A percentile compares a stretch with the other conserved stretches of the same genome.
phyloP scores from a whole-genome alignment of 2,329 filamentous ascomycete genomes.

The Esteya vermicola region DNA sequence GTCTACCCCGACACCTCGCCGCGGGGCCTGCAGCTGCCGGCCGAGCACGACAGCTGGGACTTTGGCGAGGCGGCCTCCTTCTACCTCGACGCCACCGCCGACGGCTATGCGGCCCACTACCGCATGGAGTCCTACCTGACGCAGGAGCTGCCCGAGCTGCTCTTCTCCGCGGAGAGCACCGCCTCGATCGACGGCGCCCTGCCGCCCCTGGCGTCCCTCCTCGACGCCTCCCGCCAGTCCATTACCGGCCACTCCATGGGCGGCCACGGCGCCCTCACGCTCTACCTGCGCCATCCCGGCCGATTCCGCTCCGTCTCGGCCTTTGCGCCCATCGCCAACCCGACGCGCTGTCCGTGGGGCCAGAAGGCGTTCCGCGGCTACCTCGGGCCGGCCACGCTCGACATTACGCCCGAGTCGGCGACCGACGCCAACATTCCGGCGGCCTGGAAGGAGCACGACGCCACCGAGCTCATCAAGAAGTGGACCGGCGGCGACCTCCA shows the following conservation, averaged over 20 bases:
- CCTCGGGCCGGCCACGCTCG: conserved; percentile 51
- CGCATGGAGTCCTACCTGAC: conserved; percentile 91
- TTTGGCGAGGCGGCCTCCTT: conserved; percentile 89
- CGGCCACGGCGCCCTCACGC: conserved; percentile 82
- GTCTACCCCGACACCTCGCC: conserved; percentile 93
- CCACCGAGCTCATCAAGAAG: conserved; percentile 71
- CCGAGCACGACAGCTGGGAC: conserved; percentile 80
- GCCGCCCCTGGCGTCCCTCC: conserved; percentile 48
- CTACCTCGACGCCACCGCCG: conserved; percentile 81
- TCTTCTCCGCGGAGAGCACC: no score
- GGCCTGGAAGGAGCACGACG: conserved; percentile 81
- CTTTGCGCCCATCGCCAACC: conserved; percentile 84
- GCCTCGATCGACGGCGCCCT: conserved; percentile 47
- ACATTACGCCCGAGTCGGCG: conserved; percentile 5
- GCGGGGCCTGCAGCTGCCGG: conserved; percentile 63
- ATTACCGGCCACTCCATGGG: conserved; percentile 97
- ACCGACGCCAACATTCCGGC: conserved; percentile 25
- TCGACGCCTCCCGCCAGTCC: conserved; percentile 59
- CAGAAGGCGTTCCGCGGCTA: conserved; percentile 92
- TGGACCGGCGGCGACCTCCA: conserved; percentile 55
- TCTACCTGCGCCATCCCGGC: conserved; percentile 85
- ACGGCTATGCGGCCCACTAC: conserved; percentile 66
- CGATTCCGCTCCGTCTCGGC: conserved; percentile 81
- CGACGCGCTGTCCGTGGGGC: conserved; percentile 76
- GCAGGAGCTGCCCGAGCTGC: conserved; percentile 74